Base-by-base conservation (phyloP, 495 filamentous ascomycete genomes). In the Penicillium ucsense region DNA sequence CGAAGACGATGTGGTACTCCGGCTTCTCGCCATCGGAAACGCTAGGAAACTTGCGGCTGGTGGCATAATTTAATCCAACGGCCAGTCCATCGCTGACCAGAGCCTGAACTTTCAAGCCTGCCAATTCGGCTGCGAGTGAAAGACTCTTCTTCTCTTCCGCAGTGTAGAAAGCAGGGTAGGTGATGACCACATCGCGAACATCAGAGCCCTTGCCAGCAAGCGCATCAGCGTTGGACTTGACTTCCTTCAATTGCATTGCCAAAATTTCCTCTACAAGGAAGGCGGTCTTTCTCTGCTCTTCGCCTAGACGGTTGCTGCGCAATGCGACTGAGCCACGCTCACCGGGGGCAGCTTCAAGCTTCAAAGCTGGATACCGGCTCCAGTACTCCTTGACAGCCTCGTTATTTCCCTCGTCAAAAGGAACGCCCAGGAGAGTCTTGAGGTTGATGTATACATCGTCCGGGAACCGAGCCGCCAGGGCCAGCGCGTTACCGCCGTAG, bases 51-150 rank as follows among this genome's bases (percentile, higher is more conserved):
- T 81, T 87, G 54, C 92, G 78, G 56, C 79, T 84, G 10, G 88
- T 96, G 12, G 92, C 92, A 63, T 96, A 99, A 64, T 99, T 92
- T 45, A 99, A 64, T 3, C 88, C 92, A 38, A 97, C 89, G 32
- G 92, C 88, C 51, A 97, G 64, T 5, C 91, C 94, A 62, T 98
- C 94, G 51, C 84, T 91, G 50, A 97, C 78, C 44, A 96, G 70
- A 11, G 80, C 82, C 52, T 95, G 75, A 11, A 95, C 81, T 60
- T 86, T 85, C 55, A 98, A 69, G 31, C 89, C 92, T 3, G 92
- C 89, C 55, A 98, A 69, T 35, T 89, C 81, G 10, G 88, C 90
- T 30, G 92, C 89, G 61, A 90, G 59, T 51, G 83, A 74, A 8
- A 95, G 72, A 51, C 75, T 88, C 57, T 83, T 78, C 73, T 84